These are phyloP conservation scores for Berkeleyomyces rouxiae DNA, from an alignment of 2,329 filamentous ascomycete genomes.

Conservation along the genomic window DNA sequence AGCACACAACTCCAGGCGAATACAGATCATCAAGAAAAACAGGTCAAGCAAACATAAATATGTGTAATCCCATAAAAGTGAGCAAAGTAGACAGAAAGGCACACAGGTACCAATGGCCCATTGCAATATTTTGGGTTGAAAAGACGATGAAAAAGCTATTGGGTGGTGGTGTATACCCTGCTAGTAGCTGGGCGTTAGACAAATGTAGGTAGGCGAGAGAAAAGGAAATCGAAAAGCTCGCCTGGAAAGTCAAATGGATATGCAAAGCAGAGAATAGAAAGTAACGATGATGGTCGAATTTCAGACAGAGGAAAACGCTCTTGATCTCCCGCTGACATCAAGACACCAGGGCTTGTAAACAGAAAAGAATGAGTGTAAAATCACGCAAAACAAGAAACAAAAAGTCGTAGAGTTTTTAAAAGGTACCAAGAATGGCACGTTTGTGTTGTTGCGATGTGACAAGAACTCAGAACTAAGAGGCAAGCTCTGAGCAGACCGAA, in stretches of 20 bases:
- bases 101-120: background rate
- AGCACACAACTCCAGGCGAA: constrained; percentile 3
- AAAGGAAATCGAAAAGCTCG: background rate
- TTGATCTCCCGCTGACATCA: too few relatives aligned
- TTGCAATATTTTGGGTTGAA: too few relatives aligned
- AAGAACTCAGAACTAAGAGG: background rate
- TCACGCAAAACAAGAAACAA: background rate
- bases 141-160: too few relatives aligned
- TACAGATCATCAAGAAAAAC: background rate
- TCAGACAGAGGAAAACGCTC: background rate
- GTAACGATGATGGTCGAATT: background rate
- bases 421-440: background rate
- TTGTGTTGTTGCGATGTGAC: background rate
- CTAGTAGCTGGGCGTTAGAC: too few relatives aligned
- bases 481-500: background rate
- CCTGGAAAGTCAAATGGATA: background rate
- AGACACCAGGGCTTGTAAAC: too few relatives aligned
- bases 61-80: background rate
- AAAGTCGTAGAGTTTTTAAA: background rate
- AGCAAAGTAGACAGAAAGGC: constrained; percentile 1
- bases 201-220: background rate
- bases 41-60: background rate
- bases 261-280: background rate
- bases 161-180: too few relatives aligned
- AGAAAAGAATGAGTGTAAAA: too few relatives aligned